These are phyloP conservation scores for Williopsis jadinii DNA, from an alignment of 1,139 yeast genomes.

Conservation along the genomic window DNA sequence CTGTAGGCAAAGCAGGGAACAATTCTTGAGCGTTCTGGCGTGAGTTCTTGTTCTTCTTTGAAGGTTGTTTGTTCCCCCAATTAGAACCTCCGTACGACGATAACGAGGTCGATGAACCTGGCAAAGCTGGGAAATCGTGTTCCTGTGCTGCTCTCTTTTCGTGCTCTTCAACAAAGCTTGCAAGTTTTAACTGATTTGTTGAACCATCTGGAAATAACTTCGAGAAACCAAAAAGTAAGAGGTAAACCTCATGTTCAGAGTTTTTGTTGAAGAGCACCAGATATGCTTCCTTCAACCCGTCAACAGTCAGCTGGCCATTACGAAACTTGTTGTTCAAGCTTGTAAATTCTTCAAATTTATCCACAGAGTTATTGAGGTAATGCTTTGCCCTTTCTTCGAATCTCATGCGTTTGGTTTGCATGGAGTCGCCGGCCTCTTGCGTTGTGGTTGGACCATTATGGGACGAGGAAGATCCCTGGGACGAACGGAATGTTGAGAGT, in stretches of 20 bases:
- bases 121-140: conserved; percentile 50
- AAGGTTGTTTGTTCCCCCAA: conserved; percentile 10
- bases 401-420: conserved; percentile 51
- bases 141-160: conserved; percentile 22
- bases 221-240: conserved; percentile 50
- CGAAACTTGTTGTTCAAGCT: conserved; percentile 43
- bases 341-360: conserved; percentile 42
- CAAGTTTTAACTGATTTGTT: conserved; percentile 27
- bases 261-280: conserved; percentile 40
- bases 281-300: conserved; percentile 44
- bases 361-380: conserved; percentile 51
- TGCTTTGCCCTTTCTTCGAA: conserved; percentile 83
- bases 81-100: not conserved
- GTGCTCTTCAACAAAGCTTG: conserved; percentile 28
- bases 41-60: conserved; percentile 6
- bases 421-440: conserved; percentile 27
- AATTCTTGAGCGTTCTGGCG: conserved; percentile 10
- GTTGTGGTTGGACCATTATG: not conserved
- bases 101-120: conserved; percentile 21
- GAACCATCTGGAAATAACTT: conserved; percentile 43
- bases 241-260: conserved; percentile 40
- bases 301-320: conserved; percentile 40
- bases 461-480: conserved; percentile 1
- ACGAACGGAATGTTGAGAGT: conserved; percentile 49
- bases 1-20: conserved; percentile 24